These are phyloP conservation scores for Backusella parvicylindrica DNA, from an alignment of 192 early-diverging fungal genomes.

Conservation along the genomic window DNA sequence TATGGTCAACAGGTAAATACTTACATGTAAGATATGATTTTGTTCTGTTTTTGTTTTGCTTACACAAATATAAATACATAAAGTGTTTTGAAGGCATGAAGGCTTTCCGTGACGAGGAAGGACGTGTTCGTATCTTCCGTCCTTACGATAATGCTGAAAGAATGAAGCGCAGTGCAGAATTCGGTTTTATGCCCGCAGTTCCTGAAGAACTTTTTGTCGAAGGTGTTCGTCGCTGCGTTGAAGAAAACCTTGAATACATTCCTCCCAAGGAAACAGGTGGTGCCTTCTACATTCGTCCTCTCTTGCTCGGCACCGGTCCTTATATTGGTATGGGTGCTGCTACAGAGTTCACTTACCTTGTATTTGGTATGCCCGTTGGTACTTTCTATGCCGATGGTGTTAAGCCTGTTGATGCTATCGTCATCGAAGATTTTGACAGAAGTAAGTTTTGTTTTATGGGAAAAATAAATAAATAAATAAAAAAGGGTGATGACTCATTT, in stretches of 20 bases:
- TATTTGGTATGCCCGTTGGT: slow-evolving; percentile 69
- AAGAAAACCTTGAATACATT: slow-evolving; percentile 66
- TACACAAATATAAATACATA: background rate
- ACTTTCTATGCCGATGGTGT: slow-evolving; percentile 58
- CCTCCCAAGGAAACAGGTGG: slow-evolving; percentile 69
- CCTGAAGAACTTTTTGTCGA: slow-evolving; percentile 60
- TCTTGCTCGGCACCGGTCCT: slow-evolving; percentile 67
- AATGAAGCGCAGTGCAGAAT: slow-evolving; percentile 50
- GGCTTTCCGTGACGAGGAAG: slow-evolving; percentile 67
- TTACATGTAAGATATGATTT: background rate
- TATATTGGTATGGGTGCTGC: slow-evolving; percentile 57
- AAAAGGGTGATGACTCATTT: background rate
- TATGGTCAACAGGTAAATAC: slow-evolving; percentile 66
- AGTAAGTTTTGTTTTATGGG: slow-evolving; percentile 30
- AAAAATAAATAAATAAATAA: background rate
- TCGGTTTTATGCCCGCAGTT: slow-evolving; percentile 58
- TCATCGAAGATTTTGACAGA: slow-evolving; percentile 66
- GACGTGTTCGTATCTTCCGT: slow-evolving; percentile 68
- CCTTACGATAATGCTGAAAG: slow-evolving; percentile 66
- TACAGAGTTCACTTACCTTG: slow-evolving; percentile 59
- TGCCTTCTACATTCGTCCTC: slow-evolving; percentile 69
- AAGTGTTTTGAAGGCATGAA: slow-evolving; percentile 82
- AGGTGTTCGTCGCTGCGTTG: slow-evolving; percentile 52
- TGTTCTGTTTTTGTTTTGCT: background rate
- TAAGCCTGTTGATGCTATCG: slow-evolving; percentile 60